Percentiles rank a stretch among this genome's conserved stretches.
Conservation (phyloP, 108 stramenopile species). For the Mayamaea pseudoterrestris region DNA sequence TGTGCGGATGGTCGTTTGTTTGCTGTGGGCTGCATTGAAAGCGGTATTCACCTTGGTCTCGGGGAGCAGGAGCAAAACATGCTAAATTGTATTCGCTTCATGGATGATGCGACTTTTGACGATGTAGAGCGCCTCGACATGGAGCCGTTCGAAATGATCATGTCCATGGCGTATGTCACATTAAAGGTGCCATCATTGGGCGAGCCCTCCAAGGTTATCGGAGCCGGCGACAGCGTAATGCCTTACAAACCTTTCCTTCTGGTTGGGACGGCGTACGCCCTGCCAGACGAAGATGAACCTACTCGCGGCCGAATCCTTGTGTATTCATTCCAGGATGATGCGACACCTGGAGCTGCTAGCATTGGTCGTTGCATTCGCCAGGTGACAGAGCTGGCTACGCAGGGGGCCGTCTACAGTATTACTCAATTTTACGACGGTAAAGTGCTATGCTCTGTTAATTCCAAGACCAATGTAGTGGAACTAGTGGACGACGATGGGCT, state of each 20-base stretch:
- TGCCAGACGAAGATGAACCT: constrained; percentile 90
- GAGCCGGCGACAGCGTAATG: constrained; percentile 11
- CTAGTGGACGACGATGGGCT: constrained; percentile 28
- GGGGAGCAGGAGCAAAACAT: constrained; percentile 50
- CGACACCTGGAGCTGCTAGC: constrained; percentile 11
- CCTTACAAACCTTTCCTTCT: constrained; percentile 52
- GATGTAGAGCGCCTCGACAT: constrained; percentile 71
- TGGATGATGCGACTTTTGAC: constrained; percentile 82
- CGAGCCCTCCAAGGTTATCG: too few relatives aligned
- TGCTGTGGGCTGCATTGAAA: constrained; percentile 76
- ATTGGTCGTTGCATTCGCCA: constrained; percentile 30
- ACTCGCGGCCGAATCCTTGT: constrained; percentile 83
- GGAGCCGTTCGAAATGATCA: constrained; percentile 75
- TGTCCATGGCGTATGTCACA: constrained; percentile 51
- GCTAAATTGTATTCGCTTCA: constrained; percentile 81
- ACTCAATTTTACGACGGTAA: constrained; percentile 65
- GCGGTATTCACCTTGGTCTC: constrained; percentile 33
- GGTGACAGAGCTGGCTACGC: constrained; percentile 53
- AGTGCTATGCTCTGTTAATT: constrained; percentile 60
- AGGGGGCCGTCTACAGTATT: constrained; percentile 70
- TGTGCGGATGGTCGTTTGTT: constrained; percentile 61
- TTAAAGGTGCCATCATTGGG: constrained; percentile 13
- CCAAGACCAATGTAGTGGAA: constrained; percentile 57
- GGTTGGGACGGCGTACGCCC: constrained; percentile 86
- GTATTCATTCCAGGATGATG: constrained; percentile 46